Base-by-base conservation (phyloP, 2,329 filamentous ascomycete genomes). In the Phialophora expanda region DNA sequence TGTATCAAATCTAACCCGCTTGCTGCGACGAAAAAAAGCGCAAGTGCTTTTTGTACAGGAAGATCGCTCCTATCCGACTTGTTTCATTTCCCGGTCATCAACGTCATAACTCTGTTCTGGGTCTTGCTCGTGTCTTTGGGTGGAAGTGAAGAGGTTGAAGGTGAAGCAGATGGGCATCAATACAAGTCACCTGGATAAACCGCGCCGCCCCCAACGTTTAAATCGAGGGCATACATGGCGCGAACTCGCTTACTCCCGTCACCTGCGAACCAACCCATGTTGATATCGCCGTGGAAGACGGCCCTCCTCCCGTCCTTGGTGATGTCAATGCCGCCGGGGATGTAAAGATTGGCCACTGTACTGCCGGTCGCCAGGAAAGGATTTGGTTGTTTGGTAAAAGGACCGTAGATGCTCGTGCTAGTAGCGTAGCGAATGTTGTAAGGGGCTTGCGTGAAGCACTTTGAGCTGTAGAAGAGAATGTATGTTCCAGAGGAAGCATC, bases 381-480 rank as follows among this genome's bases (percentile, higher is more conserved):
- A 34, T 55, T 62, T 28, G 54, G 14, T 28, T 66, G 56, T 55
- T 74, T 17, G 85, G 73, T 74, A 71, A 85, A 89, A 0, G 86
- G 86, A 0, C 87, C 87, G 73, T 9, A 78, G 30, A 83, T 44
- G 81, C 76, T 34, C 72, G 74, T 44, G 77, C 70, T 1, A 85
- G 80, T 12, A 81, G 78, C 4, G 85, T 86, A 9, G 79, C 80
- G 57, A 66, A 88, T 76, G 75, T 86, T 88, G 74, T 88, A 85
- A 26, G 73, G 72, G 2, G 81, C 73, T 38, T 81, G 79, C 1
- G 80, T 80, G 74, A 80, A 89, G 74, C 85, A 87, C 38, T 78
- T 75, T 4, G 67, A 73, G 1, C 75, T 72, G 75, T 85, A 89
- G 72, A 89, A 87, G 34, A 89, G 76, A 51, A 86, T 79, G 71